phyloP scores from a whole-genome alignment of 73 alveolate genomes.

The Paramecium biaurelia region DNA sequence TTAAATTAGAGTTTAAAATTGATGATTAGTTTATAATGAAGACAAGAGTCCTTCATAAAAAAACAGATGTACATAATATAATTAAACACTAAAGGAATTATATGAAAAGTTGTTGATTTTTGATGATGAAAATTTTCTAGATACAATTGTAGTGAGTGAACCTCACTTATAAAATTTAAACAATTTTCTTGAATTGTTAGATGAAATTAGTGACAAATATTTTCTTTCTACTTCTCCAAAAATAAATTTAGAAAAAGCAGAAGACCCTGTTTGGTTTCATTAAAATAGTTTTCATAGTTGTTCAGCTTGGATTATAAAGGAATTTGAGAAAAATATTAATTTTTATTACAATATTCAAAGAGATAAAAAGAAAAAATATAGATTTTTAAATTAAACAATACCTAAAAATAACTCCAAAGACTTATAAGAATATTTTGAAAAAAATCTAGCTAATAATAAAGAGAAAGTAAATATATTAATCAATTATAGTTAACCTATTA shows the following conservation, averaged over 20 bases:
- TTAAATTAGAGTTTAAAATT: not conserved
- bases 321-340: not conserved
- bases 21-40: not conserved
- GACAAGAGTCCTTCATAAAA: not conserved
- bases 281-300: not conserved
- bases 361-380: not conserved
- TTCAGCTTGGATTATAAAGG: not conserved
- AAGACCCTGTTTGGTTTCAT: not conserved
- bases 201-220: not conserved
- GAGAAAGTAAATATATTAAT: not conserved
- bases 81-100: not conserved
- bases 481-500: not conserved
- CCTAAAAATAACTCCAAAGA: not conserved
- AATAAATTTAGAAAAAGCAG: not conserved
- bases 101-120: not conserved
- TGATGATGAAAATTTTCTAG: slow-evolving; percentile 6
- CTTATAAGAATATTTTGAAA: not conserved
- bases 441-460: not conserved
- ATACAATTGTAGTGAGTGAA: not conserved
- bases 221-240: not conserved
- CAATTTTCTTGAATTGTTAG: not conserved
- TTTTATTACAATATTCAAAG: not conserved
- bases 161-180: not conserved
- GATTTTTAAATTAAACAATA: not conserved
- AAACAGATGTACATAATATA: not conserved